phyloP scores from a whole-genome alignment of 1,139 yeast species.

The Torulaspora pretoriensis region DNA sequence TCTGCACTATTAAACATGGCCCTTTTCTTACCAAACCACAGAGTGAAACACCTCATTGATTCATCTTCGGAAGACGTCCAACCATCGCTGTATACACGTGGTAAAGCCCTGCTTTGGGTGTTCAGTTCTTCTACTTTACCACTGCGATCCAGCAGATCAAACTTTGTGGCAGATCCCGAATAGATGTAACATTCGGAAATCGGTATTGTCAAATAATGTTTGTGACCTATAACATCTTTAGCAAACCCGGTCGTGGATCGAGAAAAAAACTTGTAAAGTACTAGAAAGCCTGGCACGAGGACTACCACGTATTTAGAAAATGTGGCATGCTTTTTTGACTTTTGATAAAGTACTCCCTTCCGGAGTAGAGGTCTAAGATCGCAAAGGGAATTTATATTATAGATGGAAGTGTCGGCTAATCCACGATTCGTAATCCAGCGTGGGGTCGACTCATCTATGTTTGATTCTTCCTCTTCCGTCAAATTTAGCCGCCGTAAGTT shows the following conservation, averaged over 20 bases:
- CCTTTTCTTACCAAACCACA: slow-evolving; percentile 75
- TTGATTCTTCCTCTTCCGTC: slow-evolving; percentile 56
- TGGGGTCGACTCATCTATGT: slow-evolving; percentile 47
- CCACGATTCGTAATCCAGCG: slow-evolving; percentile 56
- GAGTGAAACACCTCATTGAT: slow-evolving; percentile 63
- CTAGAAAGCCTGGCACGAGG: slow-evolving; percentile 63
- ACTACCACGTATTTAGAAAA: slow-evolving; percentile 60
- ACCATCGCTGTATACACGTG: slow-evolving; percentile 75
- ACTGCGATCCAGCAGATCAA: slow-evolving; percentile 52
- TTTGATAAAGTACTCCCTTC: slow-evolving; percentile 64
- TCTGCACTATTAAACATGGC: slow-evolving; percentile 11
- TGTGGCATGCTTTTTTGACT: slow-evolving; percentile 62
- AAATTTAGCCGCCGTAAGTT: slow-evolving; percentile 50
- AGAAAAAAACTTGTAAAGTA: slow-evolving; percentile 48
- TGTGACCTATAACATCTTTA: slow-evolving; percentile 43
- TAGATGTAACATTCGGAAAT: slow-evolving; percentile 67
- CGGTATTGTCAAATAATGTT: slow-evolving; percentile 55
- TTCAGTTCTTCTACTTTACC: slow-evolving; percentile 43
- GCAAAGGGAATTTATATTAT: slow-evolving; percentile 55
- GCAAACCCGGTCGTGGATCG: slow-evolving; percentile 44
- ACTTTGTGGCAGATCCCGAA: slow-evolving; percentile 59
- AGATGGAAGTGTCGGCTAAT: slow-evolving; percentile 48
- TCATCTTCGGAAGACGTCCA: slow-evolving; percentile 82
- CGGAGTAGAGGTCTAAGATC: slow-evolving; percentile 54
- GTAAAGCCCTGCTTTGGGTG: slow-evolving; percentile 58